Evolutionary conservation across 1,139 yeast genomes (phyloP), one percentile per base, ranked within the genome.

Genomic region (Suhomyces taliae): DNA sequence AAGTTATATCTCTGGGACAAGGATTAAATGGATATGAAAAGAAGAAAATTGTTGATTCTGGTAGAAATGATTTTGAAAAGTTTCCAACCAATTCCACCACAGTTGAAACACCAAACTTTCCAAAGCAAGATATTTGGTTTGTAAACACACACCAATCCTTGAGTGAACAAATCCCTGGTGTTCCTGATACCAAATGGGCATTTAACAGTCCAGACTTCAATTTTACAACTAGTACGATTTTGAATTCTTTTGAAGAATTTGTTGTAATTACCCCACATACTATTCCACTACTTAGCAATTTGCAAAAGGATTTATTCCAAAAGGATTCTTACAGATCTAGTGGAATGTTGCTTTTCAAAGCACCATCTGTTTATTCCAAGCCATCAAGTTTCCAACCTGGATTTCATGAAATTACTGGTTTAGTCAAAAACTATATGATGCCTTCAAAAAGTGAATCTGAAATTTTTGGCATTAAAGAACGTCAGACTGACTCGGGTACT

Each of bases 201-300:
- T 52, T 48, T 41, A 50, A 51, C 34, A 55, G 55, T 37, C 56
- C 62, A 8, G 58, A 58, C 27, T 62, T 67, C 41, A 40, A 58
- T 11, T 51, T 58, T 37, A 47, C 57, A 4, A 48, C 68, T 14
- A 59, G 70, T 27, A 49, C 64, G 1, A 54, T 70, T 2, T 66
- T 67, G 57, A 67, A 66, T 47, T 60, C 72, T 0, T 72, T 71
- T 49, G 65, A 62, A 45, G 72, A 72, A 34, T 58, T 57, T 9
- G 52, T 69, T 2, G 41, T 70, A 19, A 34, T 72, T 39, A 49
- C 64, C 1, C 55, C 66, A 9, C 52, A 62, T 35, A 55, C 65
- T 2, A 60, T 72, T 15, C 76, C 75, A 2, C 49, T 69, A 40
- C 37, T 50, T 6, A 61, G 61, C 8, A 54, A 59, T 10, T 45